Conservation (phyloP, 2,329 filamentous ascomycete species). For the Nemania sp. region DNA sequence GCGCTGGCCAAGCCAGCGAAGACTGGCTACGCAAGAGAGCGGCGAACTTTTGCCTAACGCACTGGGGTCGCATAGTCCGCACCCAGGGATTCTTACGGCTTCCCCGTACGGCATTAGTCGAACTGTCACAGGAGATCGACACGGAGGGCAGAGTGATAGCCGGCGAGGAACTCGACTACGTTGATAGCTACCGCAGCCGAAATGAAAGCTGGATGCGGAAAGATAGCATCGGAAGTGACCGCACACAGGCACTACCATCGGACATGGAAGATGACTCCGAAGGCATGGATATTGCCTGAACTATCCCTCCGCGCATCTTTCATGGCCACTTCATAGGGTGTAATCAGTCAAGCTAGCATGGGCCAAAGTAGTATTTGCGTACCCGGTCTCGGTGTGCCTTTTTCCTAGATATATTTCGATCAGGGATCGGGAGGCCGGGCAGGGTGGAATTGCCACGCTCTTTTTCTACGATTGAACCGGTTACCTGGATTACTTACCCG, state of each 20-base stretch:
- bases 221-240: constrained; percentile 63
- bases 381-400: neutral
- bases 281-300: constrained; percentile 60
- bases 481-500: constrained; percentile 5
- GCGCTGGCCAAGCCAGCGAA: constrained; percentile 85
- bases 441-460: constrained; percentile 4
- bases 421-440: constrained; percentile 3
- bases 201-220: constrained; percentile 56
- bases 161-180: constrained; percentile 76
- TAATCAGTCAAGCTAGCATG: neutral
- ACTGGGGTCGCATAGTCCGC: constrained; percentile 93
- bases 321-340: neutral
- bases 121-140: constrained; percentile 91
- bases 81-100: constrained; percentile 85
- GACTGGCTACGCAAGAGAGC: constrained; percentile 92
- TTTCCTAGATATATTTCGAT: constrained; percentile 2
- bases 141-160: constrained; percentile 89
- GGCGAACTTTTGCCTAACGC: constrained; percentile 84
- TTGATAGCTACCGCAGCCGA: constrained; percentile 54
- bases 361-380: neutral
- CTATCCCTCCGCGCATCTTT: neutral
- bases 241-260: constrained; percentile 61
- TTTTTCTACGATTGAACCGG: neutral
- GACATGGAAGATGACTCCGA: constrained; percentile 63
- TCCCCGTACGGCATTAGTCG: constrained; percentile 78